These are phyloP conservation scores for Chlorella variabilis DNA, from an alignment of 163 green algal genomes.

Conservation along the genomic window DNA sequence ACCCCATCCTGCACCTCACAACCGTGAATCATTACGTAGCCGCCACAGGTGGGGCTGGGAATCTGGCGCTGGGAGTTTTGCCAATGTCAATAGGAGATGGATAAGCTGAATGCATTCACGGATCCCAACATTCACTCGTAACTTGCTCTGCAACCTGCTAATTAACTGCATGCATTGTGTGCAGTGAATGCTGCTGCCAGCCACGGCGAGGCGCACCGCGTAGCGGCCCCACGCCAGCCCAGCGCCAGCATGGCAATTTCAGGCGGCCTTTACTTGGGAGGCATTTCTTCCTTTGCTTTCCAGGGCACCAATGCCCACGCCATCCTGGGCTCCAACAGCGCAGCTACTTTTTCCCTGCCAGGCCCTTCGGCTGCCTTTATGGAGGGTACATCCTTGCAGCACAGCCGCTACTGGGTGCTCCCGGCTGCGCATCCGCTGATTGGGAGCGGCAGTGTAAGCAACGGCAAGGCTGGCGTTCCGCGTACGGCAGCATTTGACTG, in stretches of 20 bases:
- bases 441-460: background rate
- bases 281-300: constrained; percentile 59
- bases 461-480: background rate
- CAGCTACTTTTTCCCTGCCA: background rate
- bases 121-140: no score
- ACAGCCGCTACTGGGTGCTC: constrained; percentile 39
- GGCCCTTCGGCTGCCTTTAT: background rate
- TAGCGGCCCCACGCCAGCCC: constrained; percentile 36
- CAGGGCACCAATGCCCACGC: constrained; percentile 66
- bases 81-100: no score
- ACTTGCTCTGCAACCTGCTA: no score
- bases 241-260: background rate
- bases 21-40: constrained; percentile 76
- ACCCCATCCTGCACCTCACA: constrained; percentile 74
- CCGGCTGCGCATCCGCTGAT: constrained; percentile 43
- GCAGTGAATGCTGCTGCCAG: constrained; percentile 42
- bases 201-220: constrained; percentile 6
- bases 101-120: no score
- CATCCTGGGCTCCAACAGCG: constrained; percentile 31
- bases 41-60: background rate
- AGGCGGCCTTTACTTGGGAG: constrained; percentile 29
- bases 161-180: background rate
- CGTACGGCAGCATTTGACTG: constrained; percentile 26
- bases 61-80: no score
- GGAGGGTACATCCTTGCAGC: background rate